These are phyloP conservation scores for Plectosphaerella cucumerina DNA, from an alignment of 2,329 filamentous ascomycete genomes.

Conservation along the genomic window DNA sequence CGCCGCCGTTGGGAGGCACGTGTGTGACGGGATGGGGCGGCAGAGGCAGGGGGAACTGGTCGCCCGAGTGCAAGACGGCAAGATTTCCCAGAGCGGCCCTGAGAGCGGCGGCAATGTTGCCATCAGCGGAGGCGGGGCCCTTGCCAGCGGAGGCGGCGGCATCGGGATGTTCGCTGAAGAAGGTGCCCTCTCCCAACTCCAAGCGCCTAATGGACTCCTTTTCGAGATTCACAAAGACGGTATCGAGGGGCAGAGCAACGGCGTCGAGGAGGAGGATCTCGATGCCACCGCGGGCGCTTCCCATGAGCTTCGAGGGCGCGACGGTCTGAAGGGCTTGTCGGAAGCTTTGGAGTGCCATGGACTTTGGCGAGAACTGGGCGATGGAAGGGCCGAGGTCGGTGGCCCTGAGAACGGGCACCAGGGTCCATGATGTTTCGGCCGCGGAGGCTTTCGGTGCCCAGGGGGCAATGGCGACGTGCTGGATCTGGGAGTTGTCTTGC, in stretches of 20 bases:
- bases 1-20: slow-evolving; percentile 76
- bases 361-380: slow-evolving; percentile 72
- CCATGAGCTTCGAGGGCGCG: slow-evolving; percentile 70
- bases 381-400: slow-evolving; percentile 69
- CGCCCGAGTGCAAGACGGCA: slow-evolving; percentile 77
- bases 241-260: slow-evolving; percentile 73
- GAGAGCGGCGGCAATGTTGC: slow-evolving; percentile 61
- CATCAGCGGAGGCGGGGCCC: slow-evolving; percentile 36
- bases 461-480: slow-evolving; percentile 69
- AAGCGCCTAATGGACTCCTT: slow-evolving; percentile 73
- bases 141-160: slow-evolving; percentile 30
- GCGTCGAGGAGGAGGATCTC: slow-evolving; percentile 83
- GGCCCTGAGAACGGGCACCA: slow-evolving; percentile 70
- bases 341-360: slow-evolving; percentile 73
- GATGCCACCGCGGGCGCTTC: slow-evolving; percentile 70
- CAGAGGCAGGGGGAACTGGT: slow-evolving; percentile 72
- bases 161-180: slow-evolving; percentile 60
- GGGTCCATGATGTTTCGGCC: slow-evolving; percentile 72
- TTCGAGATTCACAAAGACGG: slow-evolving; percentile 82
- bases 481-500: slow-evolving; percentile 20
- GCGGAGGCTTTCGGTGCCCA: slow-evolving; percentile 59
- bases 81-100: slow-evolving; percentile 70
- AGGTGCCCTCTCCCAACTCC: slow-evolving; percentile 78
- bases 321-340: slow-evolving; percentile 67
- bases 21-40: slow-evolving; percentile 85